Base-by-base conservation (phyloP, 768 basidiomycete species). In the Thelephora ganbajun region DNA sequence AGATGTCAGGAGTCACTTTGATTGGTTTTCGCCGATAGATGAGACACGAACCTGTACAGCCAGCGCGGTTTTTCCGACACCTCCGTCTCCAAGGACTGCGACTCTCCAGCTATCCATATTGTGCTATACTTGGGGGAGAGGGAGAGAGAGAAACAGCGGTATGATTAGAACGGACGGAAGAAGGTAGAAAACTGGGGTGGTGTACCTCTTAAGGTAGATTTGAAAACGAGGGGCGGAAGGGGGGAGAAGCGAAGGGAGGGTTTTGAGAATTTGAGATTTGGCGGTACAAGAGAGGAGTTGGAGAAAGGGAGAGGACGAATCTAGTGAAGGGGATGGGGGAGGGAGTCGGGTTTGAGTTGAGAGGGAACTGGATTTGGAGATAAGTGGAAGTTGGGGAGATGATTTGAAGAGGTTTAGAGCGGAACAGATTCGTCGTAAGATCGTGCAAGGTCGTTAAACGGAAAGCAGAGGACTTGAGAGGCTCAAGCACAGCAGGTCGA, bases 51-150 rank as follows among this genome's bases (percentile, higher is more conserved):
- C 91, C 74, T 96, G 92, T 42, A 96, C 91, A 54, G 92, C 91
- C 59, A 97, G 66, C 35, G 92, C 92, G 50, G 92, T 96, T 73
- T 97, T 97, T 49, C 92, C 92, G 43, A 97, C 92, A 68, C 92
- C 92, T 67, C 92, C 92, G 68, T 97, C 92, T 54, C 92, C 92
- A 50, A 96, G 76, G 55, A 96, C 89, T 52, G 92, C 90, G 57
- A 96, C 84, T 72, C 90, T 83, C 88, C 88, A 91, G 64, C 81
- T 83, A 71, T 91, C 88, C 88, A 91, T 90, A 65, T 72, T 68
- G 39, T 72, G 53, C 44, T 53, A 43, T 41, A 48, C 34, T 34
- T 35, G 35, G 46, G 35, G 14, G 16, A 33, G 14, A 16, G 48
- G 33, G 5, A 42, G 34, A n/a, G 43, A 19, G 46, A 19, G 33